Evolutionary conservation across 208 protist species (phyloP).

Genomic region (Kentomonas sorsogonicus): DNA sequence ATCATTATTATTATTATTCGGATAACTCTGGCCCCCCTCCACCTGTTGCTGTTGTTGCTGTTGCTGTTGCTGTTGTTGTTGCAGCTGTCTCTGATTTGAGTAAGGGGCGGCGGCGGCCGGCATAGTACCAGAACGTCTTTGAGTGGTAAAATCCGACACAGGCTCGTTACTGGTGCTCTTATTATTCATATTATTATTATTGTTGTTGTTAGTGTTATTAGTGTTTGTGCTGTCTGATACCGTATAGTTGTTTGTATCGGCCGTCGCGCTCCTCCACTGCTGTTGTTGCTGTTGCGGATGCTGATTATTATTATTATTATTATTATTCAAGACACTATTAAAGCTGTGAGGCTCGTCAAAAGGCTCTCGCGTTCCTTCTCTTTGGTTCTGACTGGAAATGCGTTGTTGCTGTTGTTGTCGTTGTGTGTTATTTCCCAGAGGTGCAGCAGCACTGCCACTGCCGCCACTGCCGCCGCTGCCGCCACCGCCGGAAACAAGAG

Average conservation of each 20-base stretch:
- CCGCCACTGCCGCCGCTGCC: not conserved
- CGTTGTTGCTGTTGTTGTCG: no score
- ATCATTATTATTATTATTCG: conserved; percentile 6
- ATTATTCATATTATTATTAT: conserved; percentile 6
- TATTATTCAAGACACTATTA: not conserved
- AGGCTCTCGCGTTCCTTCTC: not conserved
- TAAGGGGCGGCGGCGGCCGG: not conserved
- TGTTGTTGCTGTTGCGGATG: not conserved
- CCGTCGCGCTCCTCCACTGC: no score
- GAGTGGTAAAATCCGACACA: no score
- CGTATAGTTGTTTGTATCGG: no score
- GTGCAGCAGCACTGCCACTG: no score
- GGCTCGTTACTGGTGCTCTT: no score
- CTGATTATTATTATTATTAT: conserved; percentile 1
- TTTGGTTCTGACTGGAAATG: no score
- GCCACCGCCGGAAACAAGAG: not conserved
- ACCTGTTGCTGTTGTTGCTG: not conserved
- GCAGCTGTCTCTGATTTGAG: not conserved
- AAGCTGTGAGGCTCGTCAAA: not conserved
- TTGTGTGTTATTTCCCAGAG: no score
- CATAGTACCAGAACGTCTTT: no score
- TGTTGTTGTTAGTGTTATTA: not conserved
- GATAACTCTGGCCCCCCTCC: conserved; percentile 1
- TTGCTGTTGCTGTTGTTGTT: conserved; percentile 5
- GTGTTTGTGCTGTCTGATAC: not conserved